Conservation (phyloP, 129 eudicot species). For the Chrysanthemum makinoi region DNA sequence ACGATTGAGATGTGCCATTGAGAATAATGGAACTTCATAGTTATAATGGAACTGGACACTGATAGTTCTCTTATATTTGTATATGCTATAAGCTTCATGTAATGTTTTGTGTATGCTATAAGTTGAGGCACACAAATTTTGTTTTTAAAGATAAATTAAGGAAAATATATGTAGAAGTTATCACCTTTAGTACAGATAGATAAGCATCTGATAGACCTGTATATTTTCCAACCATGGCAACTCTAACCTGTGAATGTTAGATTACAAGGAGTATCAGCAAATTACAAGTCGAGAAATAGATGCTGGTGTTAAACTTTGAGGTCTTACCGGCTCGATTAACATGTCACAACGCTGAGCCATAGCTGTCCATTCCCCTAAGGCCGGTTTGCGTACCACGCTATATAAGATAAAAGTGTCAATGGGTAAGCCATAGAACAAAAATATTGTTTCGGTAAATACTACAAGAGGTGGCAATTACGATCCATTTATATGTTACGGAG, state of each 20-base stretch:
- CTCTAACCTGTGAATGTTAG: constrained; percentile 56
- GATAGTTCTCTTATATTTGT: background rate
- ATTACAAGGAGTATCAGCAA: constrained; percentile 11
- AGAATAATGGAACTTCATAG: background rate
- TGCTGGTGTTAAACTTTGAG: background rate
- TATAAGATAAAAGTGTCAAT: background rate
- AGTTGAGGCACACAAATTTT: too few relatives aligned
- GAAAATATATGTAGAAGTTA: background rate
- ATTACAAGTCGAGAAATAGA: background rate
- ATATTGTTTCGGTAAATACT: background rate
- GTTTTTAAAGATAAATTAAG: too few relatives aligned
- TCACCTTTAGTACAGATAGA: constrained; percentile 90
- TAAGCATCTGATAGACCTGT: constrained; percentile 91
- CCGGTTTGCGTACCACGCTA: constrained; percentile 66
- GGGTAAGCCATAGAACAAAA: background rate
- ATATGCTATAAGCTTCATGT: background rate
- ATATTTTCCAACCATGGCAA: constrained; percentile 98
- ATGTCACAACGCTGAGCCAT: constrained; percentile 78
- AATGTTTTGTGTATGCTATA: too few relatives aligned
- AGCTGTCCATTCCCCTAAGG: constrained; percentile 73
- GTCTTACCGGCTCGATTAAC: constrained; percentile 64
- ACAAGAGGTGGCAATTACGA: background rate
- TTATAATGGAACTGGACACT: too few relatives aligned
- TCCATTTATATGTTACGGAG: background rate
- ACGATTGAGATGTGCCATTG: constrained; percentile 1